Evolutionary conservation across 345 rosid genomes (phyloP).

Genomic region (Arabis alpina): DNA sequence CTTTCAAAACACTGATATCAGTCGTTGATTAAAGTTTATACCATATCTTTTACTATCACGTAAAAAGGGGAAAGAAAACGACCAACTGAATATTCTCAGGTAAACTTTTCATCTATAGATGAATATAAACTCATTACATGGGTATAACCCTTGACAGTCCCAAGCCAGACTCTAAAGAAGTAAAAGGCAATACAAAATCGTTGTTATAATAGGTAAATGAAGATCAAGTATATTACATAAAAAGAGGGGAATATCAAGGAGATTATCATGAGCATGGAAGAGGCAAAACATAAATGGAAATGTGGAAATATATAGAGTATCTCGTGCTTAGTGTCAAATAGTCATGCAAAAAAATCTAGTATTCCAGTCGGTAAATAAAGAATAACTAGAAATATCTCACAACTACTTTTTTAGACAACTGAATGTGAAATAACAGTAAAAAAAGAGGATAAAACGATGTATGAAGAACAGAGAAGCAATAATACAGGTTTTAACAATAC

Average conservation of each 20-base stretch:
- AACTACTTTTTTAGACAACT: not conserved
- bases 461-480: not conserved
- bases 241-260: not conserved
- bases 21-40: not conserved
- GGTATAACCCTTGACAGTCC: not conserved
- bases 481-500: conserved; percentile 44
- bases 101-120: not conserved
- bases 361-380: not conserved
- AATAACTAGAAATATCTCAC: not conserved
- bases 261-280: not conserved
- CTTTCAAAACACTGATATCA: not conserved
- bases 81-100: not conserved
- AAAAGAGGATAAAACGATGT: not conserved
- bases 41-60: not conserved
- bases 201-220: not conserved
- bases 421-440: not conserved
- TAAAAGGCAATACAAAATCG: not conserved
- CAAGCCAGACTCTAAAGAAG: conserved; percentile 7
- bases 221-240: not conserved
- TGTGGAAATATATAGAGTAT: not conserved
- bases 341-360: not conserved
- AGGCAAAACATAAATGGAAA: not conserved
- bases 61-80: not conserved
- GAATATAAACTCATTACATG: not conserved
- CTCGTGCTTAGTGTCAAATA: conserved; percentile 5